Base-by-base conservation (phyloP, 176 grass and related monocot species). In the Aegilops speltoides region DNA sequence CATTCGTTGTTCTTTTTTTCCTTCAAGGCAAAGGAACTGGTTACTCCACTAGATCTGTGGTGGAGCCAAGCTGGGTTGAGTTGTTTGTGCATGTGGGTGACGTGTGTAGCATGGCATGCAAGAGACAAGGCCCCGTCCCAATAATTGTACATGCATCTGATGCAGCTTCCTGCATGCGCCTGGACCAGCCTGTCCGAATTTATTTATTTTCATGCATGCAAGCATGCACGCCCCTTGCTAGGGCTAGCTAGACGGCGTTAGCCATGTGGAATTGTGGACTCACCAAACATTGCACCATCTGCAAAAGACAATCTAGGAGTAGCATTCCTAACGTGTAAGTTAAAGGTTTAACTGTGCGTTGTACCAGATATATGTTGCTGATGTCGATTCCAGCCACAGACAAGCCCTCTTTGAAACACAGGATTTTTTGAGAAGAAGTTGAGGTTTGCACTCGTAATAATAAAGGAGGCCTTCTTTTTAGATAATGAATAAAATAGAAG, bases 101-200 rank as follows among this genome's bases (percentile, higher is more conserved):
- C 89, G 81, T 56, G 79, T 56, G 89, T 60, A 76, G 25, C 68
- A 76, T 84, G 89, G 85, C 74, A 33, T 77, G 46, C 48, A 79
- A 79, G 77, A 29, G 85, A 63, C 76, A 54, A 76, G 46, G 48
- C 76, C 48, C 62, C 85, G 37, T 77, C 43, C 62, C 89, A 81
- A 88, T 91, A 81, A 91, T 91, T 88, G 77, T 84, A 37, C 59
- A 85, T 34, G 61, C 85, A 87, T 84, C 89, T 64, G 72, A 29
- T 60, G 84, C 80, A 72, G 52, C 52, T 48, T 75, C 23, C n/a
- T 8, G 54, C 45, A 45, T 65, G 34, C 34, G 77, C 13, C 76
- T 84, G 76, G 69, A 67, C 85, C 76, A 84, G 77, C 10, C 85
- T 84, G 56, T 66, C 83, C 38, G 2, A 76, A 77, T 20, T 65